Evolutionary conservation across 148 eudicot species (phyloP).

Genomic region (Spergularia marina): DNA sequence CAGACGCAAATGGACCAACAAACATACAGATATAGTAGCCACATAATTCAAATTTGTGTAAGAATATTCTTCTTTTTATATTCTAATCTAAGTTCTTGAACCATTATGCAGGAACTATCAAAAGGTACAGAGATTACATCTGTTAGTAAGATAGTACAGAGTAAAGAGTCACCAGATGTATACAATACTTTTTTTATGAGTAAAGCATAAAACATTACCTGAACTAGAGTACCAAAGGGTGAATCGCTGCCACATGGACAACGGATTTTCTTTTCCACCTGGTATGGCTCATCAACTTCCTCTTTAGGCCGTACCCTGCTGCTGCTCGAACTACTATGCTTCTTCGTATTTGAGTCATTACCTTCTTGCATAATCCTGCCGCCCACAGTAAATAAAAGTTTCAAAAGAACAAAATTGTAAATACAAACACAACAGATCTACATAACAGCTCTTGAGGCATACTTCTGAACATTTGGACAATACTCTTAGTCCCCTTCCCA

Average conservation of each 20-base stretch:
- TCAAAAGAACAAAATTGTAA: neutral
- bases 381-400: neutral
- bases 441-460: neutral
- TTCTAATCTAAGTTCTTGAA: too few species aligned
- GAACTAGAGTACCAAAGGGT: slow-evolving; percentile 23
- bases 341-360: slow-evolving; percentile 35
- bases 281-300: slow-evolving; percentile 29
- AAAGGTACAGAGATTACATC: too few species aligned
- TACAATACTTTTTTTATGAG: slow-evolving; percentile 36
- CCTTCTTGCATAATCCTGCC: slow-evolving; percentile 37
- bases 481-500: too few species aligned
- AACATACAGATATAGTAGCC: too few species aligned
- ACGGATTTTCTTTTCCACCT: slow-evolving; percentile 26
- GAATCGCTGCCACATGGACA: slow-evolving; percentile 41
- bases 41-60: too few species aligned
- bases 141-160: too few species aligned
- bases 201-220: slow-evolving; percentile 28
- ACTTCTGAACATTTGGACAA: neutral
- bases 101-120: too few species aligned
- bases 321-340: slow-evolving; percentile 34
- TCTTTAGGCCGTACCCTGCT: slow-evolving; percentile 37
- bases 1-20: too few species aligned
- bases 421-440: neutral
- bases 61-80: too few species aligned
- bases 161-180: neutral